phyloP scores from a whole-genome alignment of 139 green algal genomes.

The Tetraselmis chui region DNA sequence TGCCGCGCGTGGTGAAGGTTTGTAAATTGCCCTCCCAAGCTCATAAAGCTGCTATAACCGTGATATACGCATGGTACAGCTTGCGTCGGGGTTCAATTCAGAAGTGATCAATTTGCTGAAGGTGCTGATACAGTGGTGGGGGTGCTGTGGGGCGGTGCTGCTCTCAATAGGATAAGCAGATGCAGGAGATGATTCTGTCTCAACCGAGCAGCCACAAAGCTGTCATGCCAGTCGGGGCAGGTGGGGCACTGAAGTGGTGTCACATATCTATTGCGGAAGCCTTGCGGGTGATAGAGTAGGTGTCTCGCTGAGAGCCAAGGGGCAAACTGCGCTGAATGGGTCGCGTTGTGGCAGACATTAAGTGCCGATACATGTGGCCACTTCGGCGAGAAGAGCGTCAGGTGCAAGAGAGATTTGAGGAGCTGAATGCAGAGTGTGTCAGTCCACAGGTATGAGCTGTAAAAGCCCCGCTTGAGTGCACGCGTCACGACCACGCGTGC shows the following conservation, averaged over 20 bases:
- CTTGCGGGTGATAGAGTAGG: no score
- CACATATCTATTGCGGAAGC: no score
- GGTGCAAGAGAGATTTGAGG: constrained; percentile 41
- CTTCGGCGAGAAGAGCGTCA: constrained; percentile 52
- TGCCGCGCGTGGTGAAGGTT: constrained; percentile 53
- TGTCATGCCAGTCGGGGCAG: neutral
- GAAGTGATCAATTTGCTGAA: no score
- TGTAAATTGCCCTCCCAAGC: no score
- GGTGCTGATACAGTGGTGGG: no score
- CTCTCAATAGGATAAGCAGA: neutral
- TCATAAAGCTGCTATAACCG: no score
- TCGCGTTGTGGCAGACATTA: constrained; percentile 49
- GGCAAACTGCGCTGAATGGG: no score
- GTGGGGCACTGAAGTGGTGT: neutral
- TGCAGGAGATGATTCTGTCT: neutral
- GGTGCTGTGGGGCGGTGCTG: neutral
- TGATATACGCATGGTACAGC: constrained; percentile 28
- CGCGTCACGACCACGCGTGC: no score
- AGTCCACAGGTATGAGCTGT: constrained; percentile 41
- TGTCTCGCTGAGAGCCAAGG: no score
- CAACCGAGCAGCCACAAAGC: neutral
- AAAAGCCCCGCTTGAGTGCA: no score
- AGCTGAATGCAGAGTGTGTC: constrained; percentile 82
- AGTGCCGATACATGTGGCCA: constrained; percentile 88
- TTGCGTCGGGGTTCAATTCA: constrained; percentile 26